Evolutionary conservation across 1,284 basidiomycete genomes (phyloP).

Genomic region (Ustilago xerochloae): DNA sequence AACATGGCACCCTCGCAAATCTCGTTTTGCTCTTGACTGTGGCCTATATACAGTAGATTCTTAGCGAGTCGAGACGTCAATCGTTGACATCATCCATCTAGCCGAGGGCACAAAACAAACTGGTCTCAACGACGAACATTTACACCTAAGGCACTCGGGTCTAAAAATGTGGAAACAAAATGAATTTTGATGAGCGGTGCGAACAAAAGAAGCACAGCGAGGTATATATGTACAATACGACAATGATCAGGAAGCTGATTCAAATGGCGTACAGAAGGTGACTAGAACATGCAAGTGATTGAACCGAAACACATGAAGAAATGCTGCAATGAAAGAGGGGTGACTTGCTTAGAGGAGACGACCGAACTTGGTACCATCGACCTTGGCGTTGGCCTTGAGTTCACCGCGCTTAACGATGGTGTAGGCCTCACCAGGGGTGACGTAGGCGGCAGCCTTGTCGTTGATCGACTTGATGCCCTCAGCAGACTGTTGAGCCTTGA

Average conservation of each 20-base stretch:
- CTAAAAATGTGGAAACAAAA: not conserved
- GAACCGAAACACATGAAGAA: not conserved
- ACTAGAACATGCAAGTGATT: slow-evolving; percentile 13
- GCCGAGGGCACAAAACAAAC: too few species aligned
- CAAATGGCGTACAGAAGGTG: slow-evolving; percentile 4
- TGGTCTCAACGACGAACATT: too few species aligned
- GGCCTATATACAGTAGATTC: too few species aligned
- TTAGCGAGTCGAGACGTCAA: too few species aligned
- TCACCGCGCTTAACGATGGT: slow-evolving; percentile 56
- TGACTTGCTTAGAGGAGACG: slow-evolving; percentile 22
- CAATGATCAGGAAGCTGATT: not conserved
- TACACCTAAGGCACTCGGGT: too few species aligned
- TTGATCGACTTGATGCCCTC: slow-evolving; percentile 46
- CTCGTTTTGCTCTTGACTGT: too few species aligned
- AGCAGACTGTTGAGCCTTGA: slow-evolving; percentile 41
- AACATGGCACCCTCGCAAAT: too few species aligned
- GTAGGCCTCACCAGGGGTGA: slow-evolving; percentile 64
- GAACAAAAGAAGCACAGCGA: not conserved
- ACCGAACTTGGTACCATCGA: slow-evolving; percentile 51
- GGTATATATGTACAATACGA: slow-evolving; percentile 35
- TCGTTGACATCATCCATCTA: too few species aligned
- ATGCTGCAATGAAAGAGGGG: not conserved
- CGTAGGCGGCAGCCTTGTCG: slow-evolving; percentile 53
- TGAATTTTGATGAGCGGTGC: slow-evolving; percentile 17
- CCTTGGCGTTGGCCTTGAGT: slow-evolving; percentile 52